Percentiles rank a stretch among this genome's conserved stretches.
These are phyloP conservation scores for Solanum bukasovii DNA, from an alignment of 257 asterid genomes.

Conservation along the genomic window DNA sequence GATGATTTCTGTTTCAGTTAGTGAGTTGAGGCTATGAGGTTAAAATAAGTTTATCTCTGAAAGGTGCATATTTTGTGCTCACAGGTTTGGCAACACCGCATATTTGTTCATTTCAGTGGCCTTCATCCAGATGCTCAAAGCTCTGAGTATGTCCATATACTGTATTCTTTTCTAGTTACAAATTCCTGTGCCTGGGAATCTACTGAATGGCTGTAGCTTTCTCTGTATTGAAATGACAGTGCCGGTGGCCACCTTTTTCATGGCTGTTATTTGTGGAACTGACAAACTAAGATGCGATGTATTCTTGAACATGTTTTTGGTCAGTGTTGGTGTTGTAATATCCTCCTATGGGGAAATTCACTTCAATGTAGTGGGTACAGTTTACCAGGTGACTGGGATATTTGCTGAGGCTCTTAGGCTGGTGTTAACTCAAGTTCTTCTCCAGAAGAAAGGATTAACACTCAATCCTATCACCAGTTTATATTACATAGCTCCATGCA, in stretches of 20 bases:
- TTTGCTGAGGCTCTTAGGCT: constrained; percentile 94
- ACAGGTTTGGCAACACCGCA: constrained; percentile 99
- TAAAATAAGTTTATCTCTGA: neutral
- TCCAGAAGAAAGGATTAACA: constrained; percentile 87
- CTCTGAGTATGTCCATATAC: constrained; percentile 58
- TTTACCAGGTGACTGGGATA: constrained; percentile 96
- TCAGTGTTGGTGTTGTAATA: constrained; percentile 88
- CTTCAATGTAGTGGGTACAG: constrained; percentile 89
- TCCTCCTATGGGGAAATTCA: constrained; percentile 98
- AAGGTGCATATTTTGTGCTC: constrained; percentile 1
- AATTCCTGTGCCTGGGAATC: neutral
- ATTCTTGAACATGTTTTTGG: constrained; percentile 83
- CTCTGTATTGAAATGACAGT: constrained; percentile 34
- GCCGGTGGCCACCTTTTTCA: constrained; percentile 95
- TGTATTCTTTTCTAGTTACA: neutral
- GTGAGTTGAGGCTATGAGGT: neutral
- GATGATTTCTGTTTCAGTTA: neutral
- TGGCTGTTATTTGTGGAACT: constrained; percentile 93
- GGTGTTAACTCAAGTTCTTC: constrained; percentile 95
- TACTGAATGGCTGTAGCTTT: neutral
- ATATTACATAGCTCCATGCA: constrained; percentile 99
- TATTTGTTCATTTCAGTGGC: constrained; percentile 95
- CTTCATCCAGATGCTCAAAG: constrained; percentile 99
- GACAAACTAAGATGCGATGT: constrained; percentile 85
- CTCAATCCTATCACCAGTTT: constrained; percentile 94